Base-by-base conservation (phyloP, 257 asterid species). In the Gentiana straminea region DNA sequence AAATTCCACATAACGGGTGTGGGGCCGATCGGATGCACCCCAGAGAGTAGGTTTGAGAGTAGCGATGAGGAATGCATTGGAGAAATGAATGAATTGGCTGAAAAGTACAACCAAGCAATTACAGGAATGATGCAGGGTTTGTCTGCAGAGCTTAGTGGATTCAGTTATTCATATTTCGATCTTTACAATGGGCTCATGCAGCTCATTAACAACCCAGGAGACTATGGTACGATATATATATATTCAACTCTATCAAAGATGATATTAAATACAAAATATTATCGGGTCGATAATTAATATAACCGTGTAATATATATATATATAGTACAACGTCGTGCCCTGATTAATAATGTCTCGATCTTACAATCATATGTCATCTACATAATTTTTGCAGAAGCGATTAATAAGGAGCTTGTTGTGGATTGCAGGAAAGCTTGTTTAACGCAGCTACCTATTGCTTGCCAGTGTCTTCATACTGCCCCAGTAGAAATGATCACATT, bases 401-500 rank as follows among this genome's bases (percentile, higher is more conserved):
- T n/a, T n/a, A n/a, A n/a, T n/a, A 80, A 55, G 67, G 75, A 2
- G 94, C 96, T n/a, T 89, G 97, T 64, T 89, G 97, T 51, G 96
- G 97, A 58, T 52, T 79, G 6, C n/a, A n/a, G 95, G 97, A 34
- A 80, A 73, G 70, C 44, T 86, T n/a, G n/a, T n/a, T n/a, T 65
- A 72, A 79, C 33, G 94, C 94, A 1, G 36, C 57, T 36, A 33
- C 74, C 35, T 88, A 86, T 11, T 89, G 15, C 56, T 1, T 10
- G 2, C 46, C 5, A 41, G 9, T 41, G 7, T 41, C 46, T 5
- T 2, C 5, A 1, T 72, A 51, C 34, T 84, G 97, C 59, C 44
- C 83, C 5, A 55, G 83, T 33, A 74, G 97, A 70, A 69, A 51
- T 35, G 66, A 57, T 32, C 78, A 86, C 58, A 24, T 89, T n/a